Conservation (phyloP, 139 green algal species). For the Closterium sp. region DNA sequence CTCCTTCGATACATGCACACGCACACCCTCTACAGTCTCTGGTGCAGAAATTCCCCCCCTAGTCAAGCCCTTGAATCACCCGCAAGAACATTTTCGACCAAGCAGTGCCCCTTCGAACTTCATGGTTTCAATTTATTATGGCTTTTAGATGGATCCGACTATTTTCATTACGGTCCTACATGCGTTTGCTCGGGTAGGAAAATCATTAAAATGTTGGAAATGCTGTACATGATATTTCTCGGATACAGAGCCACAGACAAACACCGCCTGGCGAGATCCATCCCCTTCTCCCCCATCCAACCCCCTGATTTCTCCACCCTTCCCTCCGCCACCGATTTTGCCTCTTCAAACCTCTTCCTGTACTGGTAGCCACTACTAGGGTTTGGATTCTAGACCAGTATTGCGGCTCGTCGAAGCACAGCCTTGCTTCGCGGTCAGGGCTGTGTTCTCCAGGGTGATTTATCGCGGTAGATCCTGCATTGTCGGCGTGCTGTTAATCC, state of each 20-base stretch:
- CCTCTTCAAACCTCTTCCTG: background rate
- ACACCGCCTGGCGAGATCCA: background rate
- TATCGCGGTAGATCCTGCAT: background rate
- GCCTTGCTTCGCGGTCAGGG: background rate
- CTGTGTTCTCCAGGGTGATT: background rate
- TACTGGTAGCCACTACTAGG: background rate
- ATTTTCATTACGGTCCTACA: too few species aligned
- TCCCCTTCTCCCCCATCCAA: background rate
- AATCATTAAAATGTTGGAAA: too few species aligned
- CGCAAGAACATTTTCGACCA: too few species aligned
- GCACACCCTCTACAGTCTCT: too few species aligned
- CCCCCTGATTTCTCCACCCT: background rate
- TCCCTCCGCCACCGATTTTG: background rate
- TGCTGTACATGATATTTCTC: too few species aligned
- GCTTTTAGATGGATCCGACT: too few species aligned
- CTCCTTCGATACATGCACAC: too few species aligned
- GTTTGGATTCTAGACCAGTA: background rate
- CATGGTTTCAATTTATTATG: too few species aligned
- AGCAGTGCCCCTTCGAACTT: too few species aligned
- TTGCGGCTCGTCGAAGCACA: background rate
- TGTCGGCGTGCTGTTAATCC: background rate
- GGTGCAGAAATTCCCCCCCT: too few species aligned
- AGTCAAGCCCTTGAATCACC: too few species aligned
- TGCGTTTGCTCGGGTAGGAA: too few species aligned
- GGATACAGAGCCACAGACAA: background rate